Evolutionary conservation across 1,284 basidiomycete species (phyloP).

Genomic region (Pseudozyma hubeiensis): DNA sequence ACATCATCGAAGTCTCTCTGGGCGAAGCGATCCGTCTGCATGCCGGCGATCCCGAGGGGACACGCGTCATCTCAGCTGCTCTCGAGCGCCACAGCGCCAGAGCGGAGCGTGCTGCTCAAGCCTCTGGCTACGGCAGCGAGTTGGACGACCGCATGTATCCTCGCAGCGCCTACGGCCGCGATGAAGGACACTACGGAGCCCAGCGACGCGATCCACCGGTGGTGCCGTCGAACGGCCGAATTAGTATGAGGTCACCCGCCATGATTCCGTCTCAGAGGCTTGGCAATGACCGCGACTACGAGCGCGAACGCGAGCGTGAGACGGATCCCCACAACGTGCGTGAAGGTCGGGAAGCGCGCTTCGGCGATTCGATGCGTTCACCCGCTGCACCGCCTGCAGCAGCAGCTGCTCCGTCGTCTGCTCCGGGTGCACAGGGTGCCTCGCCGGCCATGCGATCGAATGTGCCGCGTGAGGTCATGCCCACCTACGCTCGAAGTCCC

Average conservation of each 20-base stretch:
- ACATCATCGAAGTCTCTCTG: slow-evolving; percentile 47
- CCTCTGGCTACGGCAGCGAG: slow-evolving; percentile 12
- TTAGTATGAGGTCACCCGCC: slow-evolving; percentile 21
- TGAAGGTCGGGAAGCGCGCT: slow-evolving; percentile 19
- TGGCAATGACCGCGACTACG: slow-evolving; percentile 24
- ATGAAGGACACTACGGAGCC: slow-evolving; percentile 15
- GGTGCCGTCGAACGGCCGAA: slow-evolving; percentile 28
- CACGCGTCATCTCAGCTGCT: slow-evolving; percentile 45
- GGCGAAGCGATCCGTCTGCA: slow-evolving; percentile 54
- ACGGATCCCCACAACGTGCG: slow-evolving; percentile 14
- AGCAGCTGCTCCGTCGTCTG: neutral
- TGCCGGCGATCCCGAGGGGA: slow-evolving; percentile 61
- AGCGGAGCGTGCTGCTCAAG: slow-evolving; percentile 15
- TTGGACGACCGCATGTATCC: slow-evolving; percentile 13
- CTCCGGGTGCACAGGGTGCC: slow-evolving; percentile 7
- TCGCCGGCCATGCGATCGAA: slow-evolving; percentile 25
- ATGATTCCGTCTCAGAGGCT: slow-evolving; percentile 21
- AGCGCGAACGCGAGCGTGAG: slow-evolving; percentile 30
- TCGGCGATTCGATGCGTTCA: slow-evolving; percentile 26
- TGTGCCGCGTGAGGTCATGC: slow-evolving; percentile 22
- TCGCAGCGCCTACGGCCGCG: slow-evolving; percentile 11
- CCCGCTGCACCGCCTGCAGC: slow-evolving; percentile 9
- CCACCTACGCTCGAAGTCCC: slow-evolving; percentile 22
- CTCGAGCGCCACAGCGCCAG: slow-evolving; percentile 27
- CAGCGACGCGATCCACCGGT: slow-evolving; percentile 32